Percentiles rank a stretch among this genome's conserved stretches.
phyloP scores from a whole-genome alignment of 139 green algal species.

The Pseudopediastrum boryanum region DNA sequence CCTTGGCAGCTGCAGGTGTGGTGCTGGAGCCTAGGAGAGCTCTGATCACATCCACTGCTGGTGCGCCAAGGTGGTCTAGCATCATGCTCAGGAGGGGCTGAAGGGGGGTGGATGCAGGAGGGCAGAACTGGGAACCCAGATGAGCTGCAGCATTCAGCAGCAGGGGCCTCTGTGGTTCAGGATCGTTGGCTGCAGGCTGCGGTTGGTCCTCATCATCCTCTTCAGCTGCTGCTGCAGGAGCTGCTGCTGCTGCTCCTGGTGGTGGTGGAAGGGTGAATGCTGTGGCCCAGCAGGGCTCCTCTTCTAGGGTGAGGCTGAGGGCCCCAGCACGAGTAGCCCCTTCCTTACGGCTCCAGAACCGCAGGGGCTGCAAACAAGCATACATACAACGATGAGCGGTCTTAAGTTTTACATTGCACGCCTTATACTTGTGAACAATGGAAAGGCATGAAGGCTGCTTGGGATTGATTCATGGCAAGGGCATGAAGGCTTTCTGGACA shows the following conservation, averaged over 20 bases:
- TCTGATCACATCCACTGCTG: too few relatives aligned
- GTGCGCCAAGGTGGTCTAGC: too few relatives aligned
- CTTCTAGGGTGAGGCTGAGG: not conserved
- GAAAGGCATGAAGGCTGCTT: not conserved
- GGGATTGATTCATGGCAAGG: not conserved
- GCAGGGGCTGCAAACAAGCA: not conserved
- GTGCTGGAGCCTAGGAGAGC: too few relatives aligned
- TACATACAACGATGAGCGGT: not conserved
- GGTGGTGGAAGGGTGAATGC: not conserved
- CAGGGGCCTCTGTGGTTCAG: too few relatives aligned
- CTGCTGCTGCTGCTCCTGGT: not conserved
- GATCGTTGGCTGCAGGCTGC: too few relatives aligned
- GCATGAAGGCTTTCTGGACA: not conserved
- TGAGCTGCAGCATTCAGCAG: too few relatives aligned
- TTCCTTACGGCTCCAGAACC: not conserved
- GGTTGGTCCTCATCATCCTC: too few relatives aligned
- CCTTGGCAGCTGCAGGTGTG: too few relatives aligned
- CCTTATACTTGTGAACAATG: not conserved
- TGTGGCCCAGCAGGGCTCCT: not conserved
- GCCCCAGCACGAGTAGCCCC: not conserved
- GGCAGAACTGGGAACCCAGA: too few relatives aligned
- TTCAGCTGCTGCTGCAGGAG: not conserved
- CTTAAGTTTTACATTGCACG: not conserved
- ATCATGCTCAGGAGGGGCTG: too few relatives aligned
- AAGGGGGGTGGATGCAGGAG: too few relatives aligned